Percentiles rank a stretch among this genome's conserved stretches.
Evolutionary conservation across 805 yeast species (phyloP).

Genomic region (Barnettozyma californica): DNA sequence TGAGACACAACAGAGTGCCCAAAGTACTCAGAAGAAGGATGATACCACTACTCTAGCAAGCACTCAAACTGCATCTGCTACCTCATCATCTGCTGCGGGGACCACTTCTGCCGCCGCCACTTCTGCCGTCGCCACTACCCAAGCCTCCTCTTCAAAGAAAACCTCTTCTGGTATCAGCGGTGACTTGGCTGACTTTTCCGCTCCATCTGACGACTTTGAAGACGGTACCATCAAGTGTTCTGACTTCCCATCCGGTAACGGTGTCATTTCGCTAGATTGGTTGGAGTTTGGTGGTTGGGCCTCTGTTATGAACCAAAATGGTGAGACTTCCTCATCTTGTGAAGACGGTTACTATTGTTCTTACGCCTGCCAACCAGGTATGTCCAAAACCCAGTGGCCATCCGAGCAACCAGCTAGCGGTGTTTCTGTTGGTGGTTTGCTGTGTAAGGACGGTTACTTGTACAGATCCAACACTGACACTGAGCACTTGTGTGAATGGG

Average conservation of each 20-base stretch:
- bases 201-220: constrained; percentile 53
- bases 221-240: constrained; percentile 71
- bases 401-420: constrained; percentile 80
- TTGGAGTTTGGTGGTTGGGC: constrained; percentile 72
- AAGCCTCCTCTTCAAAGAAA: constrained; percentile 25
- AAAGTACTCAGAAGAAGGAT: constrained; percentile 14
- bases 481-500: constrained; percentile 84
- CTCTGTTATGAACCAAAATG: constrained; percentile 58
- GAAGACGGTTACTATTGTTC: constrained; percentile 92
- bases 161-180: constrained; percentile 40
- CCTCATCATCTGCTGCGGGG: constrained; percentile 17
- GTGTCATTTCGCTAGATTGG: constrained; percentile 71
- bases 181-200: constrained; percentile 50
- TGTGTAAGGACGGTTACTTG: constrained; percentile 78
- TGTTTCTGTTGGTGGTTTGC: constrained; percentile 89
- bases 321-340: constrained; percentile 66
- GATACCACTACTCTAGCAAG: constrained; percentile 17
- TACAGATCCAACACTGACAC: constrained; percentile 70
- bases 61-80: constrained; percentile 19
- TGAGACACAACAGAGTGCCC: constrained; percentile 12
- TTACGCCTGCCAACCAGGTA: constrained; percentile 97
- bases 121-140: neutral
- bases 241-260: constrained; percentile 73
- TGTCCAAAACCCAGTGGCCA: constrained; percentile 99
- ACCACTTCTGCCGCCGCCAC: constrained; percentile 15